Percentiles rank a stretch among this genome's conserved stretches.
Conservation (phyloP, 768 basidiomycete species). For the Boletus speciosus region DNA sequence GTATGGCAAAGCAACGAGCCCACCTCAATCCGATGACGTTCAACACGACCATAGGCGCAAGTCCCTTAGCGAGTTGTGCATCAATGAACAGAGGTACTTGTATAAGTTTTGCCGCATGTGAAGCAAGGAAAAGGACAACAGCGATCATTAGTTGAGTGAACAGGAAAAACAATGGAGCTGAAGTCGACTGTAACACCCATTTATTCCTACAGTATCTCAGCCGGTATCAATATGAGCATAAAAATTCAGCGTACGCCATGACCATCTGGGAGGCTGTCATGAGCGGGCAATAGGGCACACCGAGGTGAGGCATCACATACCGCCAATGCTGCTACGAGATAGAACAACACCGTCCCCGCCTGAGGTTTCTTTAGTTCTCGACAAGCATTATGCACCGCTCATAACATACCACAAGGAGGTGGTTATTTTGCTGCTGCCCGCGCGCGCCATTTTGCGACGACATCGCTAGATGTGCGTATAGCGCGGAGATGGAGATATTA, state of each 20-base stretch:
- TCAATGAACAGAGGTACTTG: slow-evolving; percentile 68
- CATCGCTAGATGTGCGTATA: slow-evolving; percentile 13
- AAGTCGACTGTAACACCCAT: slow-evolving; percentile 81
- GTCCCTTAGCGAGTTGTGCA: slow-evolving; percentile 59
- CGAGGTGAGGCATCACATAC: slow-evolving; percentile 44
- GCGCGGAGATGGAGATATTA: background rate
- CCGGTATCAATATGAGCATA: slow-evolving; percentile 16
- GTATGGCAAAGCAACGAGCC: slow-evolving; percentile 1
- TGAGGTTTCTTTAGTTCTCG: slow-evolving; percentile 28
- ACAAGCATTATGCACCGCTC: background rate
- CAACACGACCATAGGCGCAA: slow-evolving; percentile 69
- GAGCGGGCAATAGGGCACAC: background rate
- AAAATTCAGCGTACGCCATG: slow-evolving; percentile 61
- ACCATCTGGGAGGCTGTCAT: slow-evolving; percentile 61
- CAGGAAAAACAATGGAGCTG: slow-evolving; percentile 82
- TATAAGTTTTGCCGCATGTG: slow-evolving; percentile 59
- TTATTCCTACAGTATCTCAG: slow-evolving; percentile 58
- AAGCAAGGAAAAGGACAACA: slow-evolving; percentile 65
- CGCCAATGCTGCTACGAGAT: slow-evolving; percentile 83
- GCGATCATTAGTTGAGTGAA: slow-evolving; percentile 79
- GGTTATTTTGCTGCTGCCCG: slow-evolving; percentile 30
- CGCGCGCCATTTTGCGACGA: slow-evolving; percentile 26
- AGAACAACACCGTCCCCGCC: slow-evolving; percentile 78
- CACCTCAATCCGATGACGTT: slow-evolving; percentile 85
- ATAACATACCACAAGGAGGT: slow-evolving; percentile 31